Base-by-base conservation (phyloP, 441 rosid species). In the Theobroma grandiflorum region DNA sequence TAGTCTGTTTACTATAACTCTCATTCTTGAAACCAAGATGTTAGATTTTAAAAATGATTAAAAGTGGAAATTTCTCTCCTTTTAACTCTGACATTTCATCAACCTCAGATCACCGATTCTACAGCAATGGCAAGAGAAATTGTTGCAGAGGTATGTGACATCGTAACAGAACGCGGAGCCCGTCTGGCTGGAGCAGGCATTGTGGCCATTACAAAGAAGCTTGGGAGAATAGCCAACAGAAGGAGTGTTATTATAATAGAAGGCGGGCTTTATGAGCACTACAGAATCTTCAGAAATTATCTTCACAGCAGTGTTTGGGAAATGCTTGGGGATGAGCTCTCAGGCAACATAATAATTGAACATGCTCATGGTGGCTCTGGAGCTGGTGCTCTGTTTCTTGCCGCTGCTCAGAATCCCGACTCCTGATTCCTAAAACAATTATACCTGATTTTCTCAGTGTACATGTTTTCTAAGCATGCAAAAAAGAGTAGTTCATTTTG, bases 241-340 rank as follows among this genome's bases (percentile, higher is more conserved):
- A 90, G 77, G 85, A 90, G 88, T 72, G 84, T 88, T 18, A 90
- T 88, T 50, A 86, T 63, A 22, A 86, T 92, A 72, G 93, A 89
- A 87, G 93, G 95, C 59, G 95, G 88, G 35, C 87, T 93, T 63
- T 91, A 90, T 55, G 90, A 90, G 69, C 91, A 88, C n/a, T 89
- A 93, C 53, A 75, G 91, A 47, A 66, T 91, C 55, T 90, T 87
- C 76, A 84, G 94, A 83, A 91, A 91, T 66, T 87, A 90, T 63
- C 87, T 93, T 66, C 87, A 91, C 38, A 86, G 93, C 62, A 81
- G 89, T 72, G 82, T 90, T 11, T 89, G 94, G 94, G 94, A 91
- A 79, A 88, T 91, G 91, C 91, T 93, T 1, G 97, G 93, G 61
- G 85, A 87, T 40, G 91, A 91, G 31, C 81, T 84, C 35, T 89